These are phyloP conservation scores for Neurospora sp. DNA, from an alignment of 495 filamentous ascomycete species.

Conservation along the genomic window DNA sequence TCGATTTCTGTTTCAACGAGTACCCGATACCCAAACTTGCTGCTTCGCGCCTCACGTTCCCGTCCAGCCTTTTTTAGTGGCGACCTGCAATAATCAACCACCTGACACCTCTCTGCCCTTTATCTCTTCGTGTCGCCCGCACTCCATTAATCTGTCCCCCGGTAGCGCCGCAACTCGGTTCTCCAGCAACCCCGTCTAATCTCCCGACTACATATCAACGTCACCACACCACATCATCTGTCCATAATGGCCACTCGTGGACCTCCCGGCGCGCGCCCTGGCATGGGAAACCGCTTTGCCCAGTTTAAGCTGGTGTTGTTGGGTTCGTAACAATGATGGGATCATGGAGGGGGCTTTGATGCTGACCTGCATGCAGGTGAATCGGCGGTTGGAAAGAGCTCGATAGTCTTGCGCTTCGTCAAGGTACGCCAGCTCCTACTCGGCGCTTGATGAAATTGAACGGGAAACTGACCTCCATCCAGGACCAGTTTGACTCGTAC, in stretches of 20 bases:
- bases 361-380: slow-evolving; percentile 57
- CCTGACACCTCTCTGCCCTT: not conserved
- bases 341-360: slow-evolving; percentile 15
- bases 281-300: slow-evolving; percentile 67
- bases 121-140: not conserved
- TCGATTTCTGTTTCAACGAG: not conserved
- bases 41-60: not conserved
- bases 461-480: slow-evolving; percentile 9
- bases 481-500: slow-evolving; percentile 99
- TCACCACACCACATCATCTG: slow-evolving; percentile 8
- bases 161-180: slow-evolving; percentile 4
- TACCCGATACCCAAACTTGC: not conserved
- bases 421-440: slow-evolving; percentile 52
- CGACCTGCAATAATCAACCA: not conserved
- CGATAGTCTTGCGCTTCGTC: slow-evolving; percentile 92
- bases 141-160: not conserved
- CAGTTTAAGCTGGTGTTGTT: slow-evolving; percentile 98
- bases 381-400: slow-evolving; percentile 99
- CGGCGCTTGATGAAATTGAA: not conserved
- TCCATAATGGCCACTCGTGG: slow-evolving; percentile 68
- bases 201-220: not conserved
- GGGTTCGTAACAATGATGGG: slow-evolving; percentile 39
- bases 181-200: slow-evolving; percentile 4
- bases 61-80: not conserved
- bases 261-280: slow-evolving; percentile 59